A percentile compares a stretch with the other conserved stretches of the same genome.
Conservation (phyloP, 345 rosid genomes). For the Rhodamnia rubescens region DNA sequence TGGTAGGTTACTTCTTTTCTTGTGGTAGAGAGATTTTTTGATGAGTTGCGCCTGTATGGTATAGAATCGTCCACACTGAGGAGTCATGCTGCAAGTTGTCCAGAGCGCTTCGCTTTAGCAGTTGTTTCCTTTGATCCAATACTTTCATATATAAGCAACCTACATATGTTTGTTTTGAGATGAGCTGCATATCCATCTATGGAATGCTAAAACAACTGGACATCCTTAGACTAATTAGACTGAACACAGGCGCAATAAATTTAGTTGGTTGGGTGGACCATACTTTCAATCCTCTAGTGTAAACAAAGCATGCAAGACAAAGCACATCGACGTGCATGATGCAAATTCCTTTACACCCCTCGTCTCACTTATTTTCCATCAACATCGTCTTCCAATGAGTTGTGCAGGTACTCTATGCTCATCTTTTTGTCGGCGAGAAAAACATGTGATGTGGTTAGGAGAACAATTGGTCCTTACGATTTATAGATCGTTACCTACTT, state of each 20-base stretch:
- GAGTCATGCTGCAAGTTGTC: neutral
- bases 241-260: neutral
- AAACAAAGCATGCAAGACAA: neutral
- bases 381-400: neutral
- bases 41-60: neutral
- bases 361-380: neutral
- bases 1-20: conserved; percentile 31
- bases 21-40: neutral
- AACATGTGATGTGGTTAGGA: neutral
- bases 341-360: too few relatives aligned
- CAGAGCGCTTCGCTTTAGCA: neutral
- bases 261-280: neutral
- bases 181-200: neutral
- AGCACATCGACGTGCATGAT: neutral
- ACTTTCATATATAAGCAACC: neutral
- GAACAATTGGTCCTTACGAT: neutral
- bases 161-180: neutral
- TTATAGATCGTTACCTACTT: neutral
- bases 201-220: neutral
- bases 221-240: neutral
- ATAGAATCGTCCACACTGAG: neutral
- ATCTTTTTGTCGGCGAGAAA: neutral
- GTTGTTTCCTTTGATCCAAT: neutral
- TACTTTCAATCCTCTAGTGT: neutral
- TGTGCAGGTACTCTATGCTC: neutral